Base-by-base conservation (phyloP, 768 basidiomycete species). In the Termitomyces titanicus region DNA sequence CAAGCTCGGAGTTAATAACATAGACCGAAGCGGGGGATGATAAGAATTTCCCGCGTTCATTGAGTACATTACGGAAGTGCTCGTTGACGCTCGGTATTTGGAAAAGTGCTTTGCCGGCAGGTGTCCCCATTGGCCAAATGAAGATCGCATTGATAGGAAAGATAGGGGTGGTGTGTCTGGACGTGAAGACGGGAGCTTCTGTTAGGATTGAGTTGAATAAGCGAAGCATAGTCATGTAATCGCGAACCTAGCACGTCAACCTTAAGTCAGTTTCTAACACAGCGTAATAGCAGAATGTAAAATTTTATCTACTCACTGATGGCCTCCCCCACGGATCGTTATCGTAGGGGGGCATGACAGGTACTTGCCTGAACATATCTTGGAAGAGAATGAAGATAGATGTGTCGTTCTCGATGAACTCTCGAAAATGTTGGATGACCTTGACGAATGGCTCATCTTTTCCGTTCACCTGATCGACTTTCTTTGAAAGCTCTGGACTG, bases 41-140 rank as follows among this genome's bases (percentile, higher is more conserved):
- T 43, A 86, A 77, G 70, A 70, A 84, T 10, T 52, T 59, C 10
- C 71, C 69, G 82, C 84, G 86, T 22, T 68, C 70, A 43, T 78
- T 67, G 57, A 85, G 74, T 49, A 85, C 64, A 35, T 73, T 74
- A 6, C n/a, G n/a, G n/a, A n/a, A n/a, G n/a, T n/a, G n/a, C n/a
- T n/a, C n/a, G n/a, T n/a, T n/a, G n/a, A n/a, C n/a, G n/a, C n/a
- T n/a, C n/a, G n/a, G n/a, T n/a, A n/a, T n/a, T n/a, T n/a, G n/a
- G n/a, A n/a, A n/a, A n/a, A n/a, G n/a, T n/a, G n/a, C n/a, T n/a
- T n/a, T n/a, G n/a, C n/a, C n/a, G n/a, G n/a, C n/a, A n/a, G 61
- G 40, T 1, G 72, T 74, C 22, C 68, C 72, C 72, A 74, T 78
- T 0, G 59, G 68, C 65, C 68, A 65, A 42, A 78, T 71, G 79